phyloP scores from a whole-genome alignment of 108 stramenopile genomes.

The Stephanodiscus triporus region DNA sequence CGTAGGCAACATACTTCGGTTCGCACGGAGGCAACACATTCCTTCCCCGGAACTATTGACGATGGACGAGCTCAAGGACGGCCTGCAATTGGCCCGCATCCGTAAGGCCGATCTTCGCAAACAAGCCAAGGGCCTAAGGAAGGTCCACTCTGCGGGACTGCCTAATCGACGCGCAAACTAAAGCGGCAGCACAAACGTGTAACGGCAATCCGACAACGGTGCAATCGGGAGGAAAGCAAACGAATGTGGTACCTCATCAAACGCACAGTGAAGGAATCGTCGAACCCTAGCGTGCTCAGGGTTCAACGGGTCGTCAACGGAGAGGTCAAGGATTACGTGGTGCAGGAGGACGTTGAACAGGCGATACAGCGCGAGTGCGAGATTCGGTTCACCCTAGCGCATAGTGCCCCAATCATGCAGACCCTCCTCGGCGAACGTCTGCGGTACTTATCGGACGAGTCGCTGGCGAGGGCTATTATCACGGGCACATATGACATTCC shows the following conservation, averaged over 20 bases:
- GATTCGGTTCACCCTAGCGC: neutral
- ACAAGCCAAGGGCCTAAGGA: neutral
- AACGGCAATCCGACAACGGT: neutral
- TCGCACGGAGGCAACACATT: too few species aligned
- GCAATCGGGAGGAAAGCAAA: neutral
- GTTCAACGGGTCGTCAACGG: neutral
- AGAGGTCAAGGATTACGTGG: neutral
- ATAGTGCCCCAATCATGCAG: neutral
- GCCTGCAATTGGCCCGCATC: neutral
- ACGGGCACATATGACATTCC: slow-evolving; percentile 3
- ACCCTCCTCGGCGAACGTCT: neutral
- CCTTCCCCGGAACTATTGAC: neutral
- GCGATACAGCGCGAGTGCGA: neutral
- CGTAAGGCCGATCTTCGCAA: neutral
- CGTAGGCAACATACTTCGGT: too few species aligned
- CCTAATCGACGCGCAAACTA: neutral
- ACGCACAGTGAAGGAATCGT: neutral
- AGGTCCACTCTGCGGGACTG: neutral
- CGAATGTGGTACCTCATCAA: neutral
- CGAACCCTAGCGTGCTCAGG: neutral
- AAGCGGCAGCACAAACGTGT: neutral
- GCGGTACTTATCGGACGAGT: neutral
- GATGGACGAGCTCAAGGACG: neutral
- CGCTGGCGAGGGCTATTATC: neutral
- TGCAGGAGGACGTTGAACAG: neutral